A percentile compares a stretch with the other conserved stretches of the same genome.
phyloP scores from a whole-genome alignment of 345 rosid species.

The Eutrema yunnanense region DNA sequence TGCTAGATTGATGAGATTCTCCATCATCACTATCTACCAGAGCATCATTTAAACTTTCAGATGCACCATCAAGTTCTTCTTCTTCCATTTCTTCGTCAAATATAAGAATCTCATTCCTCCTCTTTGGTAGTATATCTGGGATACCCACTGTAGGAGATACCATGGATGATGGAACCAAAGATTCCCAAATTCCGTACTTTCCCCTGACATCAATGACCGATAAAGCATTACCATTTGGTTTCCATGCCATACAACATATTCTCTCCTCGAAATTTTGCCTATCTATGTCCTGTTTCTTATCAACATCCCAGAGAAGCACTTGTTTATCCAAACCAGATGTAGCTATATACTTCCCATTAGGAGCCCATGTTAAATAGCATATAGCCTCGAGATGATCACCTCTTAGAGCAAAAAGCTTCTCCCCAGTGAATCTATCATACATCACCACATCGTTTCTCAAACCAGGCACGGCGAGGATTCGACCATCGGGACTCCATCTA shows the following conservation, averaged over 20 bases:
- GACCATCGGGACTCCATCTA: slow-evolving; percentile 97
- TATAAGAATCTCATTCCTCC: slow-evolving; percentile 60
- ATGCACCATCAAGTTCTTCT: slow-evolving; percentile 19
- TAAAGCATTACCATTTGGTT: slow-evolving; percentile 77
- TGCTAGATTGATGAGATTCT: slow-evolving; percentile 53
- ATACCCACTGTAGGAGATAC: slow-evolving; percentile 72
- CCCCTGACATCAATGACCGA: slow-evolving; percentile 79
- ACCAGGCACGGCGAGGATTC: slow-evolving; percentile 82
- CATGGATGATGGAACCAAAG: slow-evolving; percentile 90
- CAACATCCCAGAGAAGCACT: slow-evolving; percentile 87
- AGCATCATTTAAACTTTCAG: slow-evolving; percentile 61
- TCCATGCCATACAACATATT: slow-evolving; percentile 85
- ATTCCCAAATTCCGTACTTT: slow-evolving; percentile 86
- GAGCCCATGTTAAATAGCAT: slow-evolving; percentile 83
- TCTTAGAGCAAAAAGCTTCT: slow-evolving; percentile 70
- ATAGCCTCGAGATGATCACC: slow-evolving; percentile 71
- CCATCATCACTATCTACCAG: slow-evolving; percentile 49
- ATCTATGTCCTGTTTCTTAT: slow-evolving; percentile 76
- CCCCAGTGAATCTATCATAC: slow-evolving; percentile 93
- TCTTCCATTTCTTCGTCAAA: slow-evolving; percentile 69
- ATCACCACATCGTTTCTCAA: slow-evolving; percentile 76
- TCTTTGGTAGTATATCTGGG: slow-evolving; percentile 51
- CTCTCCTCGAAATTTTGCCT: slow-evolving; percentile 76
- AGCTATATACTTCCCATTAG: slow-evolving; percentile 91
- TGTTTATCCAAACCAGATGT: slow-evolving; percentile 85